These are phyloP conservation scores for Colletotrichum neosansevieriae DNA, from an alignment of 2,329 filamentous ascomycete genomes.

Conservation along the genomic window DNA sequence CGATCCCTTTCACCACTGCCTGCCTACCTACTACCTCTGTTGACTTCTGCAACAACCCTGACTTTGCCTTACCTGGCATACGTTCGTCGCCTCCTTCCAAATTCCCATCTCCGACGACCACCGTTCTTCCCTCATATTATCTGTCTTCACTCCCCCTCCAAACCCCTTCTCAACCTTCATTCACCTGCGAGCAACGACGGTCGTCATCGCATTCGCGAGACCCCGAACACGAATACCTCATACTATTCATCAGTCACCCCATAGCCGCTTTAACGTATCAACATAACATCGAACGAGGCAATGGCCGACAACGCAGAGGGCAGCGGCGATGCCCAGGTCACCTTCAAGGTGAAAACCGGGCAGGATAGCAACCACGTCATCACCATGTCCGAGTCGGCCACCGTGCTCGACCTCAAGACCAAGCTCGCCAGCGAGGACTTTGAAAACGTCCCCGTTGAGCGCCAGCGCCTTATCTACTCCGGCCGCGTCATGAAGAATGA, in stretches of 20 bases:
- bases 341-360: conserved; percentile 98
- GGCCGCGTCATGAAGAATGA: conserved; percentile 96
- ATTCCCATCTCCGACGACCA: neutral
- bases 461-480: conserved; percentile 97
- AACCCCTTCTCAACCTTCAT: neutral
- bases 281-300: conserved; percentile 37
- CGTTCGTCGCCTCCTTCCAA: conserved; percentile 18
- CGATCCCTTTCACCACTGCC: conserved; percentile 8
- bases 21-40: conserved; percentile 6
- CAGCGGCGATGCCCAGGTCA: conserved; percentile 80
- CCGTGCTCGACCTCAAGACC: conserved; percentile 87
- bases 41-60: neutral
- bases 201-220: conserved; percentile 14
- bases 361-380: conserved; percentile 86
- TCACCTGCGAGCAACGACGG: neutral
- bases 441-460: conserved; percentile 87
- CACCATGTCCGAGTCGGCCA: conserved; percentile 81
- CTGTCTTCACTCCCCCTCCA: neutral
- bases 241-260: neutral
- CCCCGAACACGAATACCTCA: conserved; percentile 2
- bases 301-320: conserved; percentile 76
- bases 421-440: conserved; percentile 86
- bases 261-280: neutral
- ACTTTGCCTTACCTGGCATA: conserved; percentile 12
- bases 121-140: conserved; percentile 3